Percentiles rank a stretch among this genome's conserved stretches.
These are phyloP conservation scores for Boehmeria nivea DNA, from an alignment of 306 rosid genomes.

Conservation along the genomic window DNA sequence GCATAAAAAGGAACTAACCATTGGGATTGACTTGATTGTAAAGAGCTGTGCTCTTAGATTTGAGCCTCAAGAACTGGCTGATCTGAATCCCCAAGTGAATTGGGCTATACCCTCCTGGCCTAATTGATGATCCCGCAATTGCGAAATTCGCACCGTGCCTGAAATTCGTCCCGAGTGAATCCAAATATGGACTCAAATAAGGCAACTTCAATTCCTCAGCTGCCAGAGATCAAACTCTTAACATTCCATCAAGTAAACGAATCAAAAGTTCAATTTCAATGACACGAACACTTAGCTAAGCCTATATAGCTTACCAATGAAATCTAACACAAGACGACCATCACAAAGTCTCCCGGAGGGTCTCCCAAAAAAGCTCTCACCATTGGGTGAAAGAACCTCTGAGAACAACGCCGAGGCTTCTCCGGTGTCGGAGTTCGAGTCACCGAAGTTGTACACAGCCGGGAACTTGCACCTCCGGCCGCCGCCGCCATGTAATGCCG, in stretches of 20 bases:
- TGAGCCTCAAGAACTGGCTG: constrained; percentile 62
- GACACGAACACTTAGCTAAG: neutral
- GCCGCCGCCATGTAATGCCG: constrained; percentile 14
- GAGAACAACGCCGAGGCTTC: constrained; percentile 54
- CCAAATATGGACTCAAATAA: constrained; percentile 68
- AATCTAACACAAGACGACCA: constrained; percentile 80
- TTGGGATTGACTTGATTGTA: constrained; percentile 36
- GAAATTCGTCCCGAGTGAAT: constrained; percentile 71
- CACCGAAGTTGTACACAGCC: constrained; percentile 84
- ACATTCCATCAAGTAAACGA: neutral
- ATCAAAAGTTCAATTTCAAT: neutral
- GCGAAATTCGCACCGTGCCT: constrained; percentile 88
- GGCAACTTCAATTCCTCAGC: constrained; percentile 82
- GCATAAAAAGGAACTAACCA: constrained; percentile 28
- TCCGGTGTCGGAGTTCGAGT: constrained; percentile 96
- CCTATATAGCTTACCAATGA: constrained; percentile 38
- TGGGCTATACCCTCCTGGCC: constrained; percentile 66
- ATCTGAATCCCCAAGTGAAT: constrained; percentile 69
- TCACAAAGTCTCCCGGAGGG: constrained; percentile 69
- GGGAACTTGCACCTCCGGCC: constrained; percentile 44
- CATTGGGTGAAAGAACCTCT: constrained; percentile 50
- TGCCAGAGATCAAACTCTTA: constrained; percentile 27
- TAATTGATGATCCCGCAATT: constrained; percentile 65
- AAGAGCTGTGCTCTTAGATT: constrained; percentile 48
- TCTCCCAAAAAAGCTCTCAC: constrained; percentile 68